Conservation (phyloP, 2,329 filamentous ascomycete species). For the Phyllosticta ampelicida region DNA sequence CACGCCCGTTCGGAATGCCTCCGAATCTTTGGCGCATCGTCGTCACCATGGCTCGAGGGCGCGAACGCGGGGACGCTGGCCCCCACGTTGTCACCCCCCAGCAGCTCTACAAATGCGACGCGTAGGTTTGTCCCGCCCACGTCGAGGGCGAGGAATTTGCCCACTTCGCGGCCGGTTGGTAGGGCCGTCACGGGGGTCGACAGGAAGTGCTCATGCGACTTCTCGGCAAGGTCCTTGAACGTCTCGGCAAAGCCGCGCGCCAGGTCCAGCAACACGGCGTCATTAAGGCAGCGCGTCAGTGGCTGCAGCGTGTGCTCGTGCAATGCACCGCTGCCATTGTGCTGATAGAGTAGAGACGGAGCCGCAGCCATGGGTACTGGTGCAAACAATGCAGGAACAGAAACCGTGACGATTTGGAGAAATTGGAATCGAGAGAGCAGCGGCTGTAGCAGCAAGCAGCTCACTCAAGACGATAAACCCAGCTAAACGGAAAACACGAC, state of each 20-base stretch:
- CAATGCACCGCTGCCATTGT: not conserved
- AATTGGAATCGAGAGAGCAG: not conserved
- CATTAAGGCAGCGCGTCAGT: slow-evolving; percentile 24
- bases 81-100: slow-evolving; percentile 33
- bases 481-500: not conserved
- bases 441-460: not conserved
- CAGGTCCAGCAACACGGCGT: slow-evolving; percentile 22
- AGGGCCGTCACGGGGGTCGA: slow-evolving; percentile 30
- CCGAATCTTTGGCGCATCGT: slow-evolving; percentile 34
- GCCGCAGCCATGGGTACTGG: not conserved
- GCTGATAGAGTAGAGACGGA: not conserved
- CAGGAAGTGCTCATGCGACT: slow-evolving; percentile 29
- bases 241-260: slow-evolving; percentile 26
- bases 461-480: too few species aligned
- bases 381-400: not conserved
- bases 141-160: slow-evolving; percentile 36
- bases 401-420: not conserved
- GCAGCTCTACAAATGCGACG: slow-evolving; percentile 55
- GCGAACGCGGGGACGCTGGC: slow-evolving; percentile 9
- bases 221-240: slow-evolving; percentile 23
- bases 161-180: slow-evolving; percentile 52
- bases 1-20: slow-evolving; percentile 58
- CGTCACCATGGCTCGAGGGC: slow-evolving; percentile 12
- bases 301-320: slow-evolving; percentile 14
- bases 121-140: slow-evolving; percentile 60